Percentiles rank a stretch among this genome's conserved stretches.
Evolutionary conservation across 306 rosid genomes (phyloP).

Genomic region (Arachis hypogaea): DNA sequence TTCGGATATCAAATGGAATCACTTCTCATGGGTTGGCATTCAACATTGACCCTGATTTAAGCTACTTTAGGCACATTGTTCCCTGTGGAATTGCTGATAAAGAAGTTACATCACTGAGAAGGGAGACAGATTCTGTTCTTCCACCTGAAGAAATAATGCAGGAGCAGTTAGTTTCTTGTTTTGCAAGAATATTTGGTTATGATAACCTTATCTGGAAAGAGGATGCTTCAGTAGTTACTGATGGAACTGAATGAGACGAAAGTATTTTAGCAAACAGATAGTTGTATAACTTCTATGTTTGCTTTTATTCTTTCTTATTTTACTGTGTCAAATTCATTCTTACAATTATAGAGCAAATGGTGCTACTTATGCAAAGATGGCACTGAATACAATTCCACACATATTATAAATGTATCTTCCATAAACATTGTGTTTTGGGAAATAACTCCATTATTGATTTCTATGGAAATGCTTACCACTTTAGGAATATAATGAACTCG

Average conservation of each 20-base stretch:
- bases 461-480: not conserved
- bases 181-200: constrained; percentile 74
- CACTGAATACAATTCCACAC: not conserved
- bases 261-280: constrained; percentile 27
- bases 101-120: constrained; percentile 82
- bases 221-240: constrained; percentile 40
- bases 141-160: constrained; percentile 64
- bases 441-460: constrained; percentile 1
- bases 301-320: constrained; percentile 15
- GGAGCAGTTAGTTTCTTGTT: constrained; percentile 79
- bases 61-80: constrained; percentile 75
- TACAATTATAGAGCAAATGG: constrained; percentile 34
- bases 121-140: constrained; percentile 59
- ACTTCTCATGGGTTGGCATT: constrained; percentile 91
- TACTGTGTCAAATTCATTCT: not conserved
- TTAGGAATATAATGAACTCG: constrained; percentile 26
- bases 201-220: constrained; percentile 60
- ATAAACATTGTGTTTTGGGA: not conserved
- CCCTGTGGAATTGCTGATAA: constrained; percentile 88
- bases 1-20: constrained; percentile 73
- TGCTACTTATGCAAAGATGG: constrained; percentile 17
- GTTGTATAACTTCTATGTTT: constrained; percentile 12
- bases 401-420: not conserved
- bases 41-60: constrained; percentile 85
- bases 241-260: constrained; percentile 44